phyloP scores from a whole-genome alignment of 805 yeast genomes.

The Maudiozyma serrabonitensis region DNA sequence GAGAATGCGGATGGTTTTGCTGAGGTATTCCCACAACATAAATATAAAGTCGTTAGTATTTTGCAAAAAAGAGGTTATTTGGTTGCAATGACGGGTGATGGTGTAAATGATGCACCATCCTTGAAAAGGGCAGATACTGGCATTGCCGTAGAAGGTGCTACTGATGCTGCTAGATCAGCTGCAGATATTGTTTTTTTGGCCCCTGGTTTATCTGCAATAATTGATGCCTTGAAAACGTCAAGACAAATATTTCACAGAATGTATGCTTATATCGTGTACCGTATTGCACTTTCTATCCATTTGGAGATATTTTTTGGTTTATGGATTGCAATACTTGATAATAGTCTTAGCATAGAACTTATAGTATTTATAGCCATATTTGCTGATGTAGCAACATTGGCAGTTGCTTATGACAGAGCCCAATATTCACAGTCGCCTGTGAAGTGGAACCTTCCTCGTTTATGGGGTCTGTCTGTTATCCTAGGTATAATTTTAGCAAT shows the following conservation, averaged over 20 bases:
- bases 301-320: conserved; percentile 90
- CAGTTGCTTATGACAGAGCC: conserved; percentile 96
- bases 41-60: conserved; percentile 90
- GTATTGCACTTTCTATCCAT: conserved; percentile 91
- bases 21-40: conserved; percentile 97
- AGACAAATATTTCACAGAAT: conserved; percentile 98
- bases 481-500: conserved; percentile 79
- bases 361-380: conserved; percentile 94
- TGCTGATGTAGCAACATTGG: conserved; percentile 94
- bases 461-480: conserved; percentile 92
- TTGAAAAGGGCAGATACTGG: conserved; percentile 93
- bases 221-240: conserved; percentile 89
- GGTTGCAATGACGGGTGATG: conserved; percentile 99
- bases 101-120: conserved; percentile 97
- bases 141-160: conserved; percentile 97
- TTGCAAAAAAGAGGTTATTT: conserved; percentile 92
- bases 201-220: conserved; percentile 90
- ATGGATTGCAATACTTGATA: conserved; percentile 91
- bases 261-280: conserved; percentile 96
- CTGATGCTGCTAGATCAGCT: conserved; percentile 95
- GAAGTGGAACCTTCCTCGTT: conserved; percentile 93
- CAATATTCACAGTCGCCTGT: conserved; percentile 89
- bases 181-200: conserved; percentile 93
- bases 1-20: conserved; percentile 98
- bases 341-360: conserved; percentile 76